Evolutionary conservation across 2,329 filamentous ascomycete genomes (phyloP).

Genomic region (Chrysosporium keratinophilum): DNA sequence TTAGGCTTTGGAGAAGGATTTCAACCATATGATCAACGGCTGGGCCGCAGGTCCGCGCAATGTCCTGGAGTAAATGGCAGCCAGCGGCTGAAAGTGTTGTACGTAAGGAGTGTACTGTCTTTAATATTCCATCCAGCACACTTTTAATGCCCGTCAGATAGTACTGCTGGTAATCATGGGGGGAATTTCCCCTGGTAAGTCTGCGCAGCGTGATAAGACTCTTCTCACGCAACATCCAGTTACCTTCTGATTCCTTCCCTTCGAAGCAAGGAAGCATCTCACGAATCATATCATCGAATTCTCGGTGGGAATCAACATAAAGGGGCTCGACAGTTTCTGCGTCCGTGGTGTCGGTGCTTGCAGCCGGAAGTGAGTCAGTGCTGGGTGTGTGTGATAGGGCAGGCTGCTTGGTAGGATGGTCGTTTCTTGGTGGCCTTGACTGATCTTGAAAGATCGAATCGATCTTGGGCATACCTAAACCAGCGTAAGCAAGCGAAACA

Average conservation of each 20-base stretch:
- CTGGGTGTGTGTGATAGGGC: constrained; percentile 13
- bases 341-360: constrained; percentile 37
- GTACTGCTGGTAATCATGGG: constrained; percentile 60
- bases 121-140: constrained; percentile 78
- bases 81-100: constrained; percentile 85
- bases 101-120: constrained; percentile 68
- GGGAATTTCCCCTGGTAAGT: constrained; percentile 73
- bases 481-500: background rate
- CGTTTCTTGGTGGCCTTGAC: constrained; percentile 4
- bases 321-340: constrained; percentile 64
- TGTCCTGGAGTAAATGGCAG: constrained; percentile 72
- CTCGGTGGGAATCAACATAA: constrained; percentile 72
- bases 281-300: constrained; percentile 77
- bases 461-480: constrained; percentile 2
- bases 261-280: constrained; percentile 77
- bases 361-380: constrained; percentile 14
- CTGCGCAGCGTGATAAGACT: constrained; percentile 64
- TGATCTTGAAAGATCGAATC: constrained; percentile 9
- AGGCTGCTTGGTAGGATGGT: constrained; percentile 12
- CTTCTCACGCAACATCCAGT: constrained; percentile 82
- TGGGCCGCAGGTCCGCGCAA: constrained; percentile 64
- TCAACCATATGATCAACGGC: constrained; percentile 82
- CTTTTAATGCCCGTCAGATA: constrained; percentile 62
- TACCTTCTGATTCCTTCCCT: constrained; percentile 78
- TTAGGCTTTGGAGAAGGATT: constrained; percentile 73